Evolutionary conservation across 1,284 basidiomycete genomes (phyloP).

Genomic region (Stereum hirsutum): DNA sequence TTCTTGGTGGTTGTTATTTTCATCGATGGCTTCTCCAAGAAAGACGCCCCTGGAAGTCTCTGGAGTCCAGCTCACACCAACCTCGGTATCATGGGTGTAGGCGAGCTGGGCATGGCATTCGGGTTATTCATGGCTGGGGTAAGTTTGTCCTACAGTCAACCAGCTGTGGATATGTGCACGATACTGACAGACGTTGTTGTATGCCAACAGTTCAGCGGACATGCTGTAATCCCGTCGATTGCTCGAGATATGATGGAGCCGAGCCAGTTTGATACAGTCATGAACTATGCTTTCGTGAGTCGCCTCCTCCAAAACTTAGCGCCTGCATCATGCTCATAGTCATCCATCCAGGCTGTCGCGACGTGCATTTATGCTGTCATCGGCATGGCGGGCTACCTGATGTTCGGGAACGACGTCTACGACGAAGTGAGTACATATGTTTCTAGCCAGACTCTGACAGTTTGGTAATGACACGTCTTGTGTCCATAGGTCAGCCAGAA

Average conservation of each 20-base stretch:
- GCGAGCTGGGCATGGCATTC: constrained; percentile 67
- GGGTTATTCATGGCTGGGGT: constrained; percentile 95
- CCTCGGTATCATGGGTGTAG: constrained; percentile 44
- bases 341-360: constrained; percentile 48
- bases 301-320: no score
- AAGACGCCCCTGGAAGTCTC: constrained; percentile 75
- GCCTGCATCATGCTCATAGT: constrained; percentile 7
- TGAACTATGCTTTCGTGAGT: constrained; percentile 74
- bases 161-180: background rate
- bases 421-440: constrained; percentile 73
- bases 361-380: constrained; percentile 75
- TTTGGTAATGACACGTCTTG: background rate
- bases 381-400: constrained; percentile 82
- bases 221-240: constrained; percentile 87
- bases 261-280: constrained; percentile 73
- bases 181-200: no score
- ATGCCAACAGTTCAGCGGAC: constrained; percentile 69
- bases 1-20: constrained; percentile 76
- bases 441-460: background rate
- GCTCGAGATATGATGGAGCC: constrained; percentile 89
- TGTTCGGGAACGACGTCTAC: constrained; percentile 80
- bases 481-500: constrained; percentile 72
- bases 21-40: constrained; percentile 78
- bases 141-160: constrained; percentile 16
- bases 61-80: constrained; percentile 68